Percentiles rank a stretch among this genome's conserved stretches.
Evolutionary conservation across 2,329 filamentous ascomycete species (phyloP).

Genomic region (Neoscytalidium dimidiatum): DNA sequence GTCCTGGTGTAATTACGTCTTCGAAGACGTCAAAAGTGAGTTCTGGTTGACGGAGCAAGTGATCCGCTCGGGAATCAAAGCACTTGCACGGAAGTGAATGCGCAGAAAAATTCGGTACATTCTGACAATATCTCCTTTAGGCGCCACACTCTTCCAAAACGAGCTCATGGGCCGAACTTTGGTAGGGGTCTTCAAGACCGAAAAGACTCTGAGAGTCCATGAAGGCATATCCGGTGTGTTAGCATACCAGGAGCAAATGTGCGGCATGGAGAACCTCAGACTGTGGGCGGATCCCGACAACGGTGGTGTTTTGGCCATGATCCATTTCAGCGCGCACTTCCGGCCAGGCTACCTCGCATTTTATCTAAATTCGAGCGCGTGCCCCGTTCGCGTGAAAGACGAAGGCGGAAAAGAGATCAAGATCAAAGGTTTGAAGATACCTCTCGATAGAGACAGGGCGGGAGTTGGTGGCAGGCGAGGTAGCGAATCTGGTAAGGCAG

Average conservation of each 20-base stretch:
- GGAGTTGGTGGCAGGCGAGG: background rate
- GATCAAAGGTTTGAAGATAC: conserved; percentile 45
- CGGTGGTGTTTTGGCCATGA: conserved; percentile 45
- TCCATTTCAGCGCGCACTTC: conserved; percentile 48
- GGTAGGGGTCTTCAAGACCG: conserved; percentile 44
- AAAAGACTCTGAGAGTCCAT: conserved; percentile 48
- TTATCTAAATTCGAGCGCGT: conserved; percentile 43
- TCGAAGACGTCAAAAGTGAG: conserved; percentile 35
- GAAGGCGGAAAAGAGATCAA: conserved; percentile 42
- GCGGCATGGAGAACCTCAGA: conserved; percentile 49
- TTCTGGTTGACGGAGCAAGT: background rate
- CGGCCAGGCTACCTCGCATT: conserved; percentile 47
- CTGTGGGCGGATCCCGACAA: conserved; percentile 49
- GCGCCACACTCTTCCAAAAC: conserved; percentile 46
- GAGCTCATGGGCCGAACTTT: conserved; percentile 48
- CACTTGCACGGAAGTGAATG: too few species aligned
- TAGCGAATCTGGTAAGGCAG: conserved; percentile 22
- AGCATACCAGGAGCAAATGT: conserved; percentile 51
- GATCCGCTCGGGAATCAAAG: too few species aligned
- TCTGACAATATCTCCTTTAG: conserved; percentile 20
- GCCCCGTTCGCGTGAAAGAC: conserved; percentile 43
- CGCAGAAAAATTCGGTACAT: too few species aligned
- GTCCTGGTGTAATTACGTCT: conserved; percentile 49
- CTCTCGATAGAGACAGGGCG: conserved; percentile 26
- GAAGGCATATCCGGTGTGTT: conserved; percentile 44